phyloP scores from a whole-genome alignment of 1,284 basidiomycete species.

The Pisolithus thermaeus region DNA sequence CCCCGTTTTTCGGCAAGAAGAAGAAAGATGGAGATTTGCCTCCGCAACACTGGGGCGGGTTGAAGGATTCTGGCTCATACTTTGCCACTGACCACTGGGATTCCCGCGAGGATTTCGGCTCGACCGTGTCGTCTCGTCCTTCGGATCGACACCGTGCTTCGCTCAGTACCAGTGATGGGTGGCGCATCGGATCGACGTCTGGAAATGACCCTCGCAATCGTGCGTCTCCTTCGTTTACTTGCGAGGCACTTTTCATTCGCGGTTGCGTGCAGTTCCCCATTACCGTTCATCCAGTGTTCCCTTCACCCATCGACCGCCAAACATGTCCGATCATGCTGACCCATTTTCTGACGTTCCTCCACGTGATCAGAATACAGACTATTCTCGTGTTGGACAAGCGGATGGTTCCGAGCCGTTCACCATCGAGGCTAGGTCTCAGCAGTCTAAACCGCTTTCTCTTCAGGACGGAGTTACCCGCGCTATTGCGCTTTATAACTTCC shows the following conservation, averaged over 20 bases:
- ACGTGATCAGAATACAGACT: conserved; percentile 14
- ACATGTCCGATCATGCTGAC: conserved; percentile 13
- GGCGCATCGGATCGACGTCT: background rate
- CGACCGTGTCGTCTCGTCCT: conserved; percentile 7
- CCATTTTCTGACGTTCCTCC: conserved; percentile 25
- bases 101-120: conserved; percentile 7
- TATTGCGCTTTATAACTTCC: conserved; percentile 76
- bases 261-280: conserved; percentile 25
- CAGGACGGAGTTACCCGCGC: conserved; percentile 66
- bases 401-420: conserved; percentile 29
- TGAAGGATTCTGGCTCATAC: conserved; percentile 48
- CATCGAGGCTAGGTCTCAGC: conserved; percentile 41
- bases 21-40: conserved; percentile 50
- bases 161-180: conserved; percentile 11
- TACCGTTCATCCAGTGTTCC: conserved; percentile 35
- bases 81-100: conserved; percentile 38
- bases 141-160: conserved; percentile 19
- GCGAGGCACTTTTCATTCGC: conserved; percentile 23
- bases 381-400: conserved; percentile 2
- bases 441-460: conserved; percentile 41
- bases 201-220: conserved; percentile 22
- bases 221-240: conserved; percentile 31
- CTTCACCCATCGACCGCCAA: background rate
- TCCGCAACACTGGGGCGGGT: conserved; percentile 56
- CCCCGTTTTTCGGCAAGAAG: conserved; percentile 43